phyloP scores from a whole-genome alignment of 1,284 basidiomycete genomes.

The Trametes pubescens region DNA sequence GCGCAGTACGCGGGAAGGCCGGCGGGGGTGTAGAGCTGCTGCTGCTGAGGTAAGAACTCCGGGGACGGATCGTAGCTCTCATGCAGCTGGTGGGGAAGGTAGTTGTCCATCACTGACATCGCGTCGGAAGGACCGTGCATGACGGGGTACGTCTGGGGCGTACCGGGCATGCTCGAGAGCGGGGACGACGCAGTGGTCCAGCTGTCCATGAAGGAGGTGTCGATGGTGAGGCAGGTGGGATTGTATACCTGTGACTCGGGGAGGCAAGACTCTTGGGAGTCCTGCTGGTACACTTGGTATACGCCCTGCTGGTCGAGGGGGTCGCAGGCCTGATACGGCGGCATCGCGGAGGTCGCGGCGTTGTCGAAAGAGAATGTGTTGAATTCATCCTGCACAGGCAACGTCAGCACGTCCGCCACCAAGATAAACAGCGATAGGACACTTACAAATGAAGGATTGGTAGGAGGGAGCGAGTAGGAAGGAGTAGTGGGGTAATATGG shows the following conservation, averaged over 20 bases:
- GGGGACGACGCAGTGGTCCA: conserved; percentile 40
- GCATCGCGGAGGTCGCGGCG: conserved; percentile 36
- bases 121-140: conserved; percentile 28
- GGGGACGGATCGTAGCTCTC: conserved; percentile 31
- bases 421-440: background rate
- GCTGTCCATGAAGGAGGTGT: conserved; percentile 40
- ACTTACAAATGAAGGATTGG: conserved; percentile 60
- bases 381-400: conserved; percentile 44
- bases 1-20: conserved; percentile 25
- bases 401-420: conserved; percentile 34
- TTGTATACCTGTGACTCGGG: conserved; percentile 33
- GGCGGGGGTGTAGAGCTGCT: conserved; percentile 19
- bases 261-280: conserved; percentile 27
- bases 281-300: conserved; percentile 30
- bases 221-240: conserved; percentile 35
- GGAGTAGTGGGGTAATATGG: conserved; percentile 32
- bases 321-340: conserved; percentile 40
- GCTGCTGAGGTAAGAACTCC: conserved; percentile 35
- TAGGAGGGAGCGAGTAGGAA: conserved; percentile 44
- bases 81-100: conserved; percentile 20
- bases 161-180: conserved; percentile 43
- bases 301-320: conserved; percentile 39
- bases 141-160: conserved; percentile 38
- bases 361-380: conserved; percentile 58
- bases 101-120: conserved; percentile 26